Evolutionary conservation across 768 basidiomycete genomes (phyloP), one percentile per base, ranked within the genome.

Genomic region (Mycena epipterygia): DNA sequence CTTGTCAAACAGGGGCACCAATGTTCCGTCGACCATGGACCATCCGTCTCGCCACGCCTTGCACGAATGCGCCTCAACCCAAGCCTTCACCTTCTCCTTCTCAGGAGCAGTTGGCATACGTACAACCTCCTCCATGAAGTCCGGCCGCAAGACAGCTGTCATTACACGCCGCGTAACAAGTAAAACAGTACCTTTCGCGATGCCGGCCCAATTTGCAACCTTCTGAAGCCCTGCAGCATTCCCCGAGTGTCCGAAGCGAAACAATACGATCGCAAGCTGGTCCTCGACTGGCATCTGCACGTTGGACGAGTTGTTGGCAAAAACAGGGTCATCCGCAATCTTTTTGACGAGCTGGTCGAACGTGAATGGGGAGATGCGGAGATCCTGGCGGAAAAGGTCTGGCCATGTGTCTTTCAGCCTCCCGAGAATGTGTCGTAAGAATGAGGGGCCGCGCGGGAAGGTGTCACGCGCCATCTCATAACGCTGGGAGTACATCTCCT

Each of bases 21-120:
- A 64, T 8, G 83, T 84, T 2, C 84, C 84, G 75, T 86, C 83
- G 41, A 81, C 81, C 35, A 81, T 65, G 41, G 77, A 79, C 76
- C 79, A 84, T 0, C 84, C 82, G 64, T 80, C 48, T 1, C 76
- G 52, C 83, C 83, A 87, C 19, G 74, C 69, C 35, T 63, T 32
- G 73, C 84, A 79, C 27, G 81, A 76, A 30, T 77, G 60, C 27
- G 67, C 52, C 58, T 81, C 74, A 5, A 85, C 81, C 83, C 82
- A 86, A 1, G 17, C 13, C 74, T 83, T 84, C 29, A 81, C 83
- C 16, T 69, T 60, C 62, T 82, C 77, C 68, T 83, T 84, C 67
- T 85, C 84, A 13, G 67, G 73, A 0, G 37, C 70, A 32, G 75
- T 79, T 1, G 81, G 83, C 66, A 68, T 72, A 17, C 64, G 67